Conservation (phyloP, 2,329 filamentous ascomycete species). For the Cryphonectria naterciae region DNA sequence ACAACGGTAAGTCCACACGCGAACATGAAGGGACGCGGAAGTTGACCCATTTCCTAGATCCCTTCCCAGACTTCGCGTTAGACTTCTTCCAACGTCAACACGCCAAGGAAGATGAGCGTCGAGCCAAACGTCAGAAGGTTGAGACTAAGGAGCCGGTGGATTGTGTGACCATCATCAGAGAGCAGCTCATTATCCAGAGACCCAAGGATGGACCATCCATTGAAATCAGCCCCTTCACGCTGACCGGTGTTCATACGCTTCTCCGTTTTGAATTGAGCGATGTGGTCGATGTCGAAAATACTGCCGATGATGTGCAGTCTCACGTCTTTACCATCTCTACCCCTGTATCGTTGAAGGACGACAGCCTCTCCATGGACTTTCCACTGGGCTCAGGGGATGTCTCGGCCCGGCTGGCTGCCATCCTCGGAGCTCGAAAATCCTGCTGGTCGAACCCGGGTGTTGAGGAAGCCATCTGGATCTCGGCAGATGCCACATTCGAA, state of each 20-base stretch:
- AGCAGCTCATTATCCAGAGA: conserved; percentile 21
- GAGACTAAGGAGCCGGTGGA: conserved; percentile 1
- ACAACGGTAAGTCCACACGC: conserved; percentile 10
- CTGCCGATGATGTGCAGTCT: conserved; percentile 19
- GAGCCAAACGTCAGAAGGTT: conserved; percentile 29
- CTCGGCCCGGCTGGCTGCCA: conserved; percentile 1
- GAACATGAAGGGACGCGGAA: no score
- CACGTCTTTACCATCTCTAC: conserved; percentile 23
- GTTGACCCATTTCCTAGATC: conserved; percentile 17
- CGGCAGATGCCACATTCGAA: conserved; percentile 19
- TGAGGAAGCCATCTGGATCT: conserved; percentile 28
- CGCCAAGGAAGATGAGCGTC: conserved; percentile 17
- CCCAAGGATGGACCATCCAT: neutral
- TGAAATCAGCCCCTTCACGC: neutral
- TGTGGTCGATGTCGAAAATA: conserved; percentile 11
- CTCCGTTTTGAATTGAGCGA: conserved; percentile 20
- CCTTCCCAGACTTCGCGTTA: conserved; percentile 13
- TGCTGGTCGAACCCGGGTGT: conserved; percentile 25
- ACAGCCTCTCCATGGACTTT: conserved; percentile 18
- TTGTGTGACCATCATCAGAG: conserved; percentile 29
- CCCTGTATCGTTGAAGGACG: conserved; percentile 5
- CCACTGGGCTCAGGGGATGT: conserved; percentile 17
- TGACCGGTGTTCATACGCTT: conserved; percentile 7
- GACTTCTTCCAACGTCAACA: conserved; percentile 15
- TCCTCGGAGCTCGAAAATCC: conserved; percentile 2